These are phyloP conservation scores for Pseudohyphozyma bogoriensis DNA, from an alignment of 768 basidiomycete genomes.

Conservation along the genomic window DNA sequence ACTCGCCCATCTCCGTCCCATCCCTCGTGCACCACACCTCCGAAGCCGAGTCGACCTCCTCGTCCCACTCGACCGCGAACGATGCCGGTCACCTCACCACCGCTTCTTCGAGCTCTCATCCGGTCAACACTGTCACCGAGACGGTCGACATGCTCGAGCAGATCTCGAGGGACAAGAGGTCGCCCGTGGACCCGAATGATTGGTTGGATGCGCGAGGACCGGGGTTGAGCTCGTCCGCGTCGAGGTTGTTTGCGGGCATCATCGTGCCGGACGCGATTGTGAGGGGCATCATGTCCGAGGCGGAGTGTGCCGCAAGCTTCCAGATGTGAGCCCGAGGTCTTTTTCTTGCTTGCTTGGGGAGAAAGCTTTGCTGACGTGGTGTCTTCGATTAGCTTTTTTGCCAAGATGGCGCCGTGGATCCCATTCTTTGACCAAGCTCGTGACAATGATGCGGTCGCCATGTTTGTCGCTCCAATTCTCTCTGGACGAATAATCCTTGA, in stretches of 20 bases:
- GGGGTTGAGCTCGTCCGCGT: neutral
- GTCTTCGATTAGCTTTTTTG: neutral
- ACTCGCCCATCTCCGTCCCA: neutral
- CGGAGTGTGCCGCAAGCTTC: neutral
- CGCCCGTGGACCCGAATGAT: too few species aligned
- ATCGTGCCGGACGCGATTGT: neutral
- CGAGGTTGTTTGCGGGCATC: neutral
- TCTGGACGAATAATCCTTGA: neutral
- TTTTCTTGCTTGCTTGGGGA: neutral
- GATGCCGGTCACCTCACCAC: too few species aligned
- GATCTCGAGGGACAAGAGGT: neutral
- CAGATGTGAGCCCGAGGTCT: neutral
- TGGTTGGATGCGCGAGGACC: too few species aligned
- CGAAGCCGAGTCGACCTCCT: neutral
- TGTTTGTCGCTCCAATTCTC: too few species aligned
- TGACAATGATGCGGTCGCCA: neutral
- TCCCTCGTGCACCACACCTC: neutral
- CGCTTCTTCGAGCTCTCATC: neutral
- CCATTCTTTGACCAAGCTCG: neutral
- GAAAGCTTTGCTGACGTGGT: neutral
- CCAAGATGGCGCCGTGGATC: neutral
- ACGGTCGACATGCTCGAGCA: neutral
- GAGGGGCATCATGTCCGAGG: neutral
- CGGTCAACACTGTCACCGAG: constrained; percentile 3
- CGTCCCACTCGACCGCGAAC: neutral